Evolutionary conservation across 2,329 filamentous ascomycete species (phyloP).

Genomic region (Fusarium protoensiforme): DNA sequence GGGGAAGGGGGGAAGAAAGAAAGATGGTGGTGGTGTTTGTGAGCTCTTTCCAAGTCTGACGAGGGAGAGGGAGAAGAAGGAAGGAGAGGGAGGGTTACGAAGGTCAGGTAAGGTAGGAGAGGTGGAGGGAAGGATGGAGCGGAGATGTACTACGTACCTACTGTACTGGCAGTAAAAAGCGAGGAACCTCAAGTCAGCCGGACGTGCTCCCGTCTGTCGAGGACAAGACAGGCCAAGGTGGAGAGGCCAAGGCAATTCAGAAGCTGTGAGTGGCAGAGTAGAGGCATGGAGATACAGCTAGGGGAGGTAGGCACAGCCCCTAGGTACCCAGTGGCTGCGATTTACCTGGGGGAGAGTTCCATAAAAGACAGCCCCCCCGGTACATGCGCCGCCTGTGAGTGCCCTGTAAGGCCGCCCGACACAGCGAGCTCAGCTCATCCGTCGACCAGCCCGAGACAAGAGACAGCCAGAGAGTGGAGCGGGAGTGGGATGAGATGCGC

Average conservation of each 20-base stretch:
- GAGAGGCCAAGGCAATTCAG: conserved; percentile 19
- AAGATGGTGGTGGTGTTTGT: conserved; percentile 42
- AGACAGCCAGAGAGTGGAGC: conserved; percentile 2
- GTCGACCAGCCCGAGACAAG: not conserved
- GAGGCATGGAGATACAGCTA: not conserved
- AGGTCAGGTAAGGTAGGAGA: conserved; percentile 5
- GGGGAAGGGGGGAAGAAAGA: conserved; percentile 32
- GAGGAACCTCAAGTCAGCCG: conserved; percentile 31
- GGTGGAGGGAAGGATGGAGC: conserved; percentile 21
- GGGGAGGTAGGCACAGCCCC: conserved; percentile 18
- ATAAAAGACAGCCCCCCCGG: conserved; percentile 21
- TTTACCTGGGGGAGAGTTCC: conserved; percentile 11
- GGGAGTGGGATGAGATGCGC: not conserved
- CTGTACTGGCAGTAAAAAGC: conserved; percentile 2
- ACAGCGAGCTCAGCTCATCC: conserved; percentile 12
- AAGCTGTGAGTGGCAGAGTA: conserved; percentile 8
- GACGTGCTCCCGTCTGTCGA: conserved; percentile 9
- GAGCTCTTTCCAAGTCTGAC: conserved; percentile 46
- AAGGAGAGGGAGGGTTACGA: conserved; percentile 30
- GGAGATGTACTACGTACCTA: conserved; percentile 10
- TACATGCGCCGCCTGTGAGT: not conserved
- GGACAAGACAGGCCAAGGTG: conserved; percentile 13
- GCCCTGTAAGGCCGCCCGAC: conserved; percentile 7
- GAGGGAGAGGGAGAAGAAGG: conserved; percentile 36
- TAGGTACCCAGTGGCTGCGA: conserved; percentile 3